Percentiles rank a stretch among this genome's conserved stretches.
These are phyloP conservation scores for Elongisporangium prolatum DNA, from an alignment of 352 stramenopile species.

Conservation along the genomic window DNA sequence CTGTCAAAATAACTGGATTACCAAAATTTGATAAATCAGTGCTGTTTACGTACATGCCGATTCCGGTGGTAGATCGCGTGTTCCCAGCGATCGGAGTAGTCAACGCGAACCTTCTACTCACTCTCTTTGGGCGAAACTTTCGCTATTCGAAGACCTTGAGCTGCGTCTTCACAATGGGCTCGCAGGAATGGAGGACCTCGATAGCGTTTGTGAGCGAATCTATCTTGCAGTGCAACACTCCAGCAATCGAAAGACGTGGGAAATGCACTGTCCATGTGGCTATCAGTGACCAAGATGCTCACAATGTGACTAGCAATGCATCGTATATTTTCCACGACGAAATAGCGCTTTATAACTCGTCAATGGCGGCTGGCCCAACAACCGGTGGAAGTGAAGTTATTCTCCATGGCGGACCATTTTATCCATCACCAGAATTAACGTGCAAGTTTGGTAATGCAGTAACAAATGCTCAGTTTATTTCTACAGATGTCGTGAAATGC, in stretches of 20 bases:
- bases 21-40: no score
- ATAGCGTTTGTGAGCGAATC: constrained; percentile 15
- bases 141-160: no score
- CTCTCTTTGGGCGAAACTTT: neutral
- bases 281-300: constrained; percentile 30
- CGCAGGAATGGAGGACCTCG: neutral
- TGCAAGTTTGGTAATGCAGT: constrained; percentile 25
- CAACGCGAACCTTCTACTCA: neutral
- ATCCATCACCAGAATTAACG: constrained; percentile 7
- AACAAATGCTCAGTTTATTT: constrained; percentile 16
- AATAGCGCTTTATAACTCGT: constrained; percentile 9
- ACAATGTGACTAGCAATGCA: neutral
- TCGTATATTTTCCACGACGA: constrained; percentile 12
- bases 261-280: constrained; percentile 20
- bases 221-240: constrained; percentile 27
- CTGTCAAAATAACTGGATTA: no score
- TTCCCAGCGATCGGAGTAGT: no score
- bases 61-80: no score
- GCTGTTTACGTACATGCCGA: no score
- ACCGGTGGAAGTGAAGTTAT: constrained; percentile 26
- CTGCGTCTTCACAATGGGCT: no score
- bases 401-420: constrained; percentile 18
- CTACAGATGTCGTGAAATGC: constrained; percentile 18
- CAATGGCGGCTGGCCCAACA: constrained; percentile 15
- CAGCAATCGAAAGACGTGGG: constrained; percentile 4